Evolutionary conservation across 306 rosid species (phyloP), one percentile per base, ranked within the genome.

Genomic region (Vigna mungo): DNA sequence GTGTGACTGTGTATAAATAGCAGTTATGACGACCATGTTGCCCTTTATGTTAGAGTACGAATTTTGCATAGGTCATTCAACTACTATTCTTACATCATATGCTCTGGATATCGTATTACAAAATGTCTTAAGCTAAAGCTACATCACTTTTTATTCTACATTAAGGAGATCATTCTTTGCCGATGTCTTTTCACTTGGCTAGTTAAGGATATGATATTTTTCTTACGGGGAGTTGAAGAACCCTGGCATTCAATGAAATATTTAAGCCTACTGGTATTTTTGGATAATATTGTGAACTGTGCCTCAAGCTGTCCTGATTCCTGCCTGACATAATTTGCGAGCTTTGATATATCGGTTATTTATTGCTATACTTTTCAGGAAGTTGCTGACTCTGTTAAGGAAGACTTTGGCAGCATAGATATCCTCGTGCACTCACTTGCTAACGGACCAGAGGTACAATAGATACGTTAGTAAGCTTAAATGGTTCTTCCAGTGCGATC

Each of bases 391-490:
- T 81, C 91, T 71, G 96, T 95, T 77, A 90, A 92, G 87, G 88
- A 84, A 60, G 97, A 95, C 84, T 95, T 89, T 65, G 99, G 99
- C 82, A 95, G 91, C 89, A 89, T 95, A 71, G 99, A 95, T 84
- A 91, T 95, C 74, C 97, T 95, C 69, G 99, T 95, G 79, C 99
- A 95, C 86, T 92, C 99, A n/a, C 99, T 95, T 82, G 99, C 99
- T 55, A 95, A 95, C 82, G 97, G 91, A 71, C 99, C 99, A n/a
- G 99, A 95, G 95, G 97, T 95, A 85, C 15, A 18, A n/a, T 48
- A n/a, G 55, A 75, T 76, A 62, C 72, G 3, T 4, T 81, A 63
- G 54, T 51, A 25, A 5, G 16, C 77, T 52, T 1, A 52, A 18
- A 52, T 51, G 58, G 58, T 4, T 52, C 8, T 52, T 52, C 25